These are phyloP conservation scores for Baorangia bicolor DNA, from an alignment of 768 basidiomycete genomes.

Conservation along the genomic window DNA sequence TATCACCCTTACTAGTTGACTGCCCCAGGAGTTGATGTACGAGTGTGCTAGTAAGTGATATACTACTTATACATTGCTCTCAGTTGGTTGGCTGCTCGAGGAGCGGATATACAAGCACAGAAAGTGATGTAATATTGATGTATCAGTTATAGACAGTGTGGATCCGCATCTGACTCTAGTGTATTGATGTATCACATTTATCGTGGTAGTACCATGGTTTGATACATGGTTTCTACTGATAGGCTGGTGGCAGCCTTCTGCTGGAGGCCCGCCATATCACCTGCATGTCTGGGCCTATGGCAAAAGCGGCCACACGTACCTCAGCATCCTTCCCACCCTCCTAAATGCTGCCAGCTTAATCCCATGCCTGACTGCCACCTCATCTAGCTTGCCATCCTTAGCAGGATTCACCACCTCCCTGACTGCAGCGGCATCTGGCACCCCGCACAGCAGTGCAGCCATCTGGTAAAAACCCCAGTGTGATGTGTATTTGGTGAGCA, in stretches of 20 bases:
- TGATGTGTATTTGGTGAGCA: conserved; percentile 6
- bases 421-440: conserved; percentile 3
- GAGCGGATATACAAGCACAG: neutral
- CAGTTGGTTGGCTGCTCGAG: neutral
- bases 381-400: conserved; percentile 6
- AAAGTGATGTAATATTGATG: too few species aligned
- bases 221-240: neutral
- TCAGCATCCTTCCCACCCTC: conserved; percentile 4
- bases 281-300: conserved; percentile 6
- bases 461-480: conserved; percentile 9
- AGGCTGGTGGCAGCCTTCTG: neutral
- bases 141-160: too few species aligned
- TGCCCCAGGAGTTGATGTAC: neutral
- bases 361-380: conserved; percentile 8
- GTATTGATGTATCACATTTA: neutral
- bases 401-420: conserved; percentile 10
- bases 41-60: neutral
- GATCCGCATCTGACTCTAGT: too few species aligned
- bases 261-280: neutral
- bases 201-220: neutral
- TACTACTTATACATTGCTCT: neutral
- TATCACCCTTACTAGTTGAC: too few species aligned
- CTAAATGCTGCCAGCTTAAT: conserved; percentile 1
- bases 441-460: conserved; percentile 5
- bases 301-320: conserved; percentile 7